Evolutionary conservation across 208 protist genomes (phyloP), one percentile per base, ranked within the genome.

Genomic region (Acanthamoeba rhysodes): DNA sequence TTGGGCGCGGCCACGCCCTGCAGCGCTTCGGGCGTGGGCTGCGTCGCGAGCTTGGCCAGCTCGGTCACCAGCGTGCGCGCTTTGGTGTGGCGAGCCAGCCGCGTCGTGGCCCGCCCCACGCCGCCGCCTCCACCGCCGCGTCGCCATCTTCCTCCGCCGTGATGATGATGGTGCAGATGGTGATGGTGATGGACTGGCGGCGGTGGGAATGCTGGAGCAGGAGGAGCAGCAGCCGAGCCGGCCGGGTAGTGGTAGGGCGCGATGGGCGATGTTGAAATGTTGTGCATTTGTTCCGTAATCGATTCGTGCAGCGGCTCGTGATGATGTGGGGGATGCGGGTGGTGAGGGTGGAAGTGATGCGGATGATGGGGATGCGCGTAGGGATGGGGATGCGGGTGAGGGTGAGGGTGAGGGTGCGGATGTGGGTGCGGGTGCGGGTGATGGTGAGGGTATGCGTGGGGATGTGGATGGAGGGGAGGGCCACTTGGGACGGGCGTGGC

Each of bases 1-100:
- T 82, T 82, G 37, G 74, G 53, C 10, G 74, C 74, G 12, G 74
- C 37, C 20, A 82, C 74, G 37, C 74, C 74, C 74, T 82, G 74
- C 18, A 82, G 32, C 10, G 74, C 74, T 37, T 82, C 74, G 74
- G 74, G 12, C 74, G 74, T 82, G 37, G 74, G 74, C 32, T 82
- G 74, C 37, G 74, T 82, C 8, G 74, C 74, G 37, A 82, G 32
- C 74, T 82, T 82, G 74, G 74, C 74, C 74, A 82, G 20, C 74
- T 82, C 74, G 18, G 74, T 82, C 74, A 82, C 74, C 74, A 82
- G 74, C 74, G 74, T 82, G 37, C 74, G 74, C 24, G 74, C 74
- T 24, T 82, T 82, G 34, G 74, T 82, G 74, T 82, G 74, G 18
- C 74, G 74, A 32, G 74, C 74, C 37, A 82, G 74, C 74, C 74